Evolutionary conservation across 352 stramenopile genomes (phyloP), one percentile per base, ranked within the genome.

Genomic region (Phytophthora melonis): DNA sequence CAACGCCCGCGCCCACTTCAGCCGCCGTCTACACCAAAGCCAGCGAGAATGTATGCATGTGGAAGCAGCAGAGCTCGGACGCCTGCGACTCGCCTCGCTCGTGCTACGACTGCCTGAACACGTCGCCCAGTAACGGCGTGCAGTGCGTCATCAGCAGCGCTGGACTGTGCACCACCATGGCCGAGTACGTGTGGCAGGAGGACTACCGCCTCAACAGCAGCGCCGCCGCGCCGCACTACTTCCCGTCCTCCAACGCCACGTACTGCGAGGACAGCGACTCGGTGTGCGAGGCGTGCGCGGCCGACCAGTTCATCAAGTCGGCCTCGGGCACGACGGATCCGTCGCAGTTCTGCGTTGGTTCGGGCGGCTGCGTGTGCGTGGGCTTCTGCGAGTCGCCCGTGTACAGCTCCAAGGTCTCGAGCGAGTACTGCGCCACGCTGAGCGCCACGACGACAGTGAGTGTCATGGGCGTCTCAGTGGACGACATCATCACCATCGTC

Each of bases 71-170:
- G 53, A 74, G 52, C 18, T 69, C 57, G 27, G 70, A 79, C 63
- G 57, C 56, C 21, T 82, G 72, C 54, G 62, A 73, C 61, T 70
- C 60, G 53, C 76, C 76, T 14, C 76, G 72, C 11, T 78, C 72
- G 47, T 82, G 76, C 36, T 80, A 82, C 68, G 72, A 80, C 50
- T 82, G 76, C 56, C 72, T 82, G n/a, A 80, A 82, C 45, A 30
- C 50, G n/a, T 68, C 69, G 23, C 68, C 72, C 14, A 14, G 41
- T 1, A 57, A 70, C 39, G 72, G 57, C 18, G 53, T 73, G 19
- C 45, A 74, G 49, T 81, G 75, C 45, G 66, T 72, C 39, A 79
- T 81, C 68, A 81, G 53, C 6, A 66, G 62, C 23, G 54, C 66
- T 3, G 75, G 75, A 5, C 62, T 79, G 63, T 81, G 75, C 67